Evolutionary conservation across 768 basidiomycete genomes (phyloP), one percentile per base, ranked within the genome.

Genomic region (Naganishia onofrii): DNA sequence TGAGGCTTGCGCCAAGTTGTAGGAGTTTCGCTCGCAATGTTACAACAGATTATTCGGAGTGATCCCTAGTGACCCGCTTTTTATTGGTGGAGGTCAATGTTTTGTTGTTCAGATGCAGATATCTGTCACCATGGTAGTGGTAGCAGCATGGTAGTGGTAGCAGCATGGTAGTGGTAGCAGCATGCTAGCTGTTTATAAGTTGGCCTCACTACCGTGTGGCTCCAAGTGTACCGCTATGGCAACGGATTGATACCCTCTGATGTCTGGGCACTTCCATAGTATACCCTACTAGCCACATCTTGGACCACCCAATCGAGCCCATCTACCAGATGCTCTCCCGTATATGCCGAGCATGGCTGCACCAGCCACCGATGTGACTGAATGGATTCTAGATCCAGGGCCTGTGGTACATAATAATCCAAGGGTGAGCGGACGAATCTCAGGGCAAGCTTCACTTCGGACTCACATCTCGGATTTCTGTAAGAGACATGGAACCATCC

Each of bases 271-370:
- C 42, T 63, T 26, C 60, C 60, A n/a, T 71, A 96, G 80, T 97
- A 96, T 36, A 97, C 83, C 74, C 94, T 85, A 52, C 86, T 85
- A 4, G 92, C 93, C 65, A 97, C 88, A 73, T 96, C 92, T 44
- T 86, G 85, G 21, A 96, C 92, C 29, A 92, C 86, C 95, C 95
- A 97, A 78, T 94, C 88, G 32, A 98, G 85, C 46, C 94, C 95
- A 71, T 87, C 83, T 12, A 91, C 84, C 19, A 97, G 83, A 78
- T 94, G 92, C 68, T 87, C 82, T 17, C 94, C 95, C 0, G 91
- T 94, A 48, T 93, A 86, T 13, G 95, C 95, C 72, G 93, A 95
- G 84, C 94, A 98, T 5, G 93, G 84, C 82, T 88, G 87, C 72
- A 97, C 92, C 74, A 85, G 87, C 92, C 93, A 96, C 71, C 88